Evolutionary conservation across 352 stramenopile species (phyloP).

Genomic region (Phytophthora boehmeriae): DNA sequence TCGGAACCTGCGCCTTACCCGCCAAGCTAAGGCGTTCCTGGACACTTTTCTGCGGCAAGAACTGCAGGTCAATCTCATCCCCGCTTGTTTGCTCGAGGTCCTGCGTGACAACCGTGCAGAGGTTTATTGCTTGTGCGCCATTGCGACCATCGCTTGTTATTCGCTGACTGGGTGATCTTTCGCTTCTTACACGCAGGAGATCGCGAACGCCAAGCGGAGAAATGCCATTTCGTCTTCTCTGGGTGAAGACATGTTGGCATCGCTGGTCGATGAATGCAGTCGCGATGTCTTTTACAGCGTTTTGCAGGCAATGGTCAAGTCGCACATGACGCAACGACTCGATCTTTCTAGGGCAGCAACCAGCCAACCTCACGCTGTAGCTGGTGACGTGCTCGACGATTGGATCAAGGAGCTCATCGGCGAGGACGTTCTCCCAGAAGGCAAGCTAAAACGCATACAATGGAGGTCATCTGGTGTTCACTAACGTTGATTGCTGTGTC

Average conservation of each 20-base stretch:
- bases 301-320: conserved; percentile 41
- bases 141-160: neutral
- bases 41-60: conserved; percentile 40
- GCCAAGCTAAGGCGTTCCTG: conserved; percentile 32
- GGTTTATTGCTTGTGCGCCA: conserved; percentile 23
- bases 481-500: neutral
- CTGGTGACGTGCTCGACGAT: conserved; percentile 42
- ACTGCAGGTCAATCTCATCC: conserved; percentile 30
- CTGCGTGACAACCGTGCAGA: conserved; percentile 33
- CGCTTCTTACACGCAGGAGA: conserved; percentile 17
- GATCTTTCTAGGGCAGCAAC: conserved; percentile 42
- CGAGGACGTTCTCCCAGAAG: conserved; percentile 41
- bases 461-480: conserved; percentile 3
- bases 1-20: conserved; percentile 22
- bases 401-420: conserved; percentile 37
- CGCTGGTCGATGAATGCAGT: conserved; percentile 32
- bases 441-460: conserved; percentile 17
- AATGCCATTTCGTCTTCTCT: conserved; percentile 26
- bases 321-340: conserved; percentile 37
- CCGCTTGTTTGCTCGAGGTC: conserved; percentile 47
- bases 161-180: neutral
- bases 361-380: conserved; percentile 18
- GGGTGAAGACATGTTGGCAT: conserved; percentile 11
- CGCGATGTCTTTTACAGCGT: conserved; percentile 38
- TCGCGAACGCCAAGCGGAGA: conserved; percentile 17